These are phyloP conservation scores for Hypoxylon fuscum DNA, from an alignment of 495 filamentous ascomycete species.

Conservation along the genomic window DNA sequence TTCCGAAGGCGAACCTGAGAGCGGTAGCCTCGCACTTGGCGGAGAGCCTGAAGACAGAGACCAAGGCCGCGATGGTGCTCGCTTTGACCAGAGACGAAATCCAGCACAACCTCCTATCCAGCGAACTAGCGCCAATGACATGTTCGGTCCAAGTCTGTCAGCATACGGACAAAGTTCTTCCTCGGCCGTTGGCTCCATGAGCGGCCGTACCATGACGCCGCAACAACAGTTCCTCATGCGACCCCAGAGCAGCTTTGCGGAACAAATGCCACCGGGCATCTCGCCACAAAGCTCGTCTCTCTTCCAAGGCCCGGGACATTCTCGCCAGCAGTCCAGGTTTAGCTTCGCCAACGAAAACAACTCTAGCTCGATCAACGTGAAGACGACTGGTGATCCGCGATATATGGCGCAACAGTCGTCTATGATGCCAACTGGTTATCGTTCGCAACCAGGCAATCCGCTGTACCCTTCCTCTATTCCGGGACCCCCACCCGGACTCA, in stretches of 20 bases:
- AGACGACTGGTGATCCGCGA: constrained; percentile 82
- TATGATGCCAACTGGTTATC: constrained; percentile 80
- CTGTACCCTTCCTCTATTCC: constrained; percentile 77
- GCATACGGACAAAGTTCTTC: constrained; percentile 62
- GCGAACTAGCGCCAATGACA: constrained; percentile 61
- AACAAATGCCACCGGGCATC: constrained; percentile 63
- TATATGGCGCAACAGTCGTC: constrained; percentile 89
- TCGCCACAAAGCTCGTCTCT: constrained; percentile 60
- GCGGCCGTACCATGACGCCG: constrained; percentile 78
- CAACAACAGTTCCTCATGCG: constrained; percentile 78
- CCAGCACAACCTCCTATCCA: constrained; percentile 80
- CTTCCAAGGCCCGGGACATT: constrained; percentile 81
- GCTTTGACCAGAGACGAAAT: constrained; percentile 57
- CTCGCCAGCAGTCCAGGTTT: constrained; percentile 86
- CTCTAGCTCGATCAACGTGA: constrained; percentile 72
- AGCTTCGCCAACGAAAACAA: constrained; percentile 78
- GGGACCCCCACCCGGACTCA: constrained; percentile 93
- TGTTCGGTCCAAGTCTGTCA: constrained; percentile 62
- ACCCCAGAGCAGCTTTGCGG: constrained; percentile 66
- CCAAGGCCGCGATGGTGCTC: constrained; percentile 60
- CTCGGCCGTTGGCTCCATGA: constrained; percentile 61
- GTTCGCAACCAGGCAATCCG: constrained; percentile 68
- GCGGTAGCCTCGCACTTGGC: constrained; percentile 83
- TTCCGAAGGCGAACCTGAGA: constrained; percentile 68
- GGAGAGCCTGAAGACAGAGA: constrained; percentile 87